A percentile compares a stretch with the other conserved stretches of the same genome.
Evolutionary conservation across 2,329 filamentous ascomycete genomes (phyloP).

Genomic region (Diplodia seriata): DNA sequence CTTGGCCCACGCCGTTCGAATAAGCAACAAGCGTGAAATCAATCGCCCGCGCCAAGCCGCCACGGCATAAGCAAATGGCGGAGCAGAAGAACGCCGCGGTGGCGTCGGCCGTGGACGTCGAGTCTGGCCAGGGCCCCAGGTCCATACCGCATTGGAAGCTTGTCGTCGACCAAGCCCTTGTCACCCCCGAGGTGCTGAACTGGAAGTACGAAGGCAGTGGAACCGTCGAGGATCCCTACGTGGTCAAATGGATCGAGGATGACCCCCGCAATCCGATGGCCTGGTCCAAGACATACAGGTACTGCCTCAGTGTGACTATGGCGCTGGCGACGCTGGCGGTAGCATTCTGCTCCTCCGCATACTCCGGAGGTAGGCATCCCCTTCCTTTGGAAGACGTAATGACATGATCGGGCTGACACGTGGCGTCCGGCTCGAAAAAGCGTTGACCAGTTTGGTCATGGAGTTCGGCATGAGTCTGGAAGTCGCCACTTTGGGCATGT

Average conservation of each 20-base stretch:
- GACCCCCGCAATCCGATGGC: constrained; percentile 56
- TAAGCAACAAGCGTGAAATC: constrained; percentile 7
- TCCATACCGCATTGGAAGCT: constrained; percentile 46
- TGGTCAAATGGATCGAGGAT: constrained; percentile 56
- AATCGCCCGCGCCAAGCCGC: constrained; percentile 6
- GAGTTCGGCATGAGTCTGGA: constrained; percentile 51
- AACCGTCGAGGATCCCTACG: constrained; percentile 53
- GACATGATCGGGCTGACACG: not conserved
- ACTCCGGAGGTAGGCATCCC: constrained; percentile 43
- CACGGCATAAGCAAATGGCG: constrained; percentile 5
- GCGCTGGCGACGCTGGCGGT: constrained; percentile 54
- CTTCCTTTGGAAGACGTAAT: not conserved
- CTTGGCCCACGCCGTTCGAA: not conserved
- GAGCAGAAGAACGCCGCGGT: constrained; percentile 22
- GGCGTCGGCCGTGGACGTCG: constrained; percentile 24
- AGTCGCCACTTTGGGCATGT: constrained; percentile 51
- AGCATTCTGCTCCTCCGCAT: constrained; percentile 53
- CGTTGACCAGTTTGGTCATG: constrained; percentile 47
- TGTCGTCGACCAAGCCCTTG: constrained; percentile 46
- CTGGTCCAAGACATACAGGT: constrained; percentile 50
- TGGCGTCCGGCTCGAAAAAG: constrained; percentile 35
- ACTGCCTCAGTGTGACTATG: constrained; percentile 50
- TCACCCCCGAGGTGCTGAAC: constrained; percentile 48
- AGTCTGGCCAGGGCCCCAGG: constrained; percentile 27
- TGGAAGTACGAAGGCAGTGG: constrained; percentile 53